These are phyloP conservation scores for Apophysomyces ossiformis DNA, from an alignment of 371 early-diverging fungal species.

Conservation along the genomic window DNA sequence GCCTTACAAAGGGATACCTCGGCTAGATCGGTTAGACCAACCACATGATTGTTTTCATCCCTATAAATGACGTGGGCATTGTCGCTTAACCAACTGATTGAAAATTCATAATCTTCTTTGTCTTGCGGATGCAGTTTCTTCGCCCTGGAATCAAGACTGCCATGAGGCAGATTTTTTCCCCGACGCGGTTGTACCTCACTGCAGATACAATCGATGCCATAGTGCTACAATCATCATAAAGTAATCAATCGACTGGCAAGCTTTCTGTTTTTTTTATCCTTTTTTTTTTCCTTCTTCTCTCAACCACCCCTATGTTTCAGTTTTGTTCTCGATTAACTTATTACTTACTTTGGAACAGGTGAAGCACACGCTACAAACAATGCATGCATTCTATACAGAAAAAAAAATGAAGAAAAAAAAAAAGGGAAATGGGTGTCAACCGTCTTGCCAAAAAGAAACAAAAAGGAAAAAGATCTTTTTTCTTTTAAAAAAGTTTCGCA, in stretches of 20 bases:
- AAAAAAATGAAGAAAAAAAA: constrained; percentile 3
- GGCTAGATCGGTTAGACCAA: constrained; percentile 36
- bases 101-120: constrained; percentile 51
- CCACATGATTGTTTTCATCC: constrained; percentile 35
- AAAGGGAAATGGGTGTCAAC: background rate
- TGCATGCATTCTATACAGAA: constrained; percentile 52
- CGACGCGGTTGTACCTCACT: constrained; percentile 53
- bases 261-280: background rate
- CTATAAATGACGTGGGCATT: constrained; percentile 46
- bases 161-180: constrained; percentile 54
- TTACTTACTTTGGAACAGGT: constrained; percentile 51
- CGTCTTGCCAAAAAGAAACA: no score
- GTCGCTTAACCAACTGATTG: constrained; percentile 49
- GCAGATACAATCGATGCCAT: constrained; percentile 49
- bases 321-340: background rate
- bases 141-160: constrained; percentile 51
- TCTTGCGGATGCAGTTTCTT: constrained; percentile 48
- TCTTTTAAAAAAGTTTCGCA: background rate
- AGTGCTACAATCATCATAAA: constrained; percentile 30
- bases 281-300: no score
- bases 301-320: no score
- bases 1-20: constrained; percentile 60
- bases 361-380: constrained; percentile 55
- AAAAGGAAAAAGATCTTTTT: no score
- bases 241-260: background rate